Conservation (phyloP, 495 filamentous ascomycete species). For the Penicillium macrosclerotiorum region DNA sequence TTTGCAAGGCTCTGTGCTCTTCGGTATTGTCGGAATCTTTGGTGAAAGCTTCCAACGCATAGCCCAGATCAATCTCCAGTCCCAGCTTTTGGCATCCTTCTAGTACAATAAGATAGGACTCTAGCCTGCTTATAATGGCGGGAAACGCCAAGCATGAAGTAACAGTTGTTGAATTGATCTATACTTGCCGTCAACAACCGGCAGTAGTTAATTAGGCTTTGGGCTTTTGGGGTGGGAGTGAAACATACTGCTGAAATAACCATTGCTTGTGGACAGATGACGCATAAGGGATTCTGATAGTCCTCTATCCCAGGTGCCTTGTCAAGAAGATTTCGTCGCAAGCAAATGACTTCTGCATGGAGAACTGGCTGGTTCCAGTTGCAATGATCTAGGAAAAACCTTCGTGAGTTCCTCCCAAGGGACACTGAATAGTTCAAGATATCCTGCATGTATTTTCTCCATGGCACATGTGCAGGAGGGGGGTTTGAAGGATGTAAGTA, state of each 20-base stretch:
- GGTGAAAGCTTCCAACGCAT: constrained; percentile 87
- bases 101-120: constrained; percentile 75
- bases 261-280: constrained; percentile 61
- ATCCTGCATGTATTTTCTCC: constrained; percentile 51
- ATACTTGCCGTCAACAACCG: not conserved
- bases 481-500: constrained; percentile 49
- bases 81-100: constrained; percentile 64
- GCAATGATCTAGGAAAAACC: constrained; percentile 40
- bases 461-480: constrained; percentile 48
- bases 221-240: too few species aligned
- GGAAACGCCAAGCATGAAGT: constrained; percentile 73
- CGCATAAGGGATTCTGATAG: constrained; percentile 29
- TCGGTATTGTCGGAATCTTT: constrained; percentile 93
- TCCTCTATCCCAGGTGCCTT: constrained; percentile 52
- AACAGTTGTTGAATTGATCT: constrained; percentile 65
- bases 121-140: constrained; percentile 77
- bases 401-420: constrained; percentile 54
- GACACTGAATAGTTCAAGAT: constrained; percentile 67
- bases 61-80: constrained; percentile 58
- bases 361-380: constrained; percentile 73
- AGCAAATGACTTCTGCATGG: constrained; percentile 65
- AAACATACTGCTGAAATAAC: constrained; percentile 72
- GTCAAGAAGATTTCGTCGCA: constrained; percentile 81
- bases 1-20: constrained; percentile 65
- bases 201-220: not conserved